Base-by-base conservation (phyloP, 2,329 filamentous ascomycete genomes). In the Xylariales sp. region DNA sequence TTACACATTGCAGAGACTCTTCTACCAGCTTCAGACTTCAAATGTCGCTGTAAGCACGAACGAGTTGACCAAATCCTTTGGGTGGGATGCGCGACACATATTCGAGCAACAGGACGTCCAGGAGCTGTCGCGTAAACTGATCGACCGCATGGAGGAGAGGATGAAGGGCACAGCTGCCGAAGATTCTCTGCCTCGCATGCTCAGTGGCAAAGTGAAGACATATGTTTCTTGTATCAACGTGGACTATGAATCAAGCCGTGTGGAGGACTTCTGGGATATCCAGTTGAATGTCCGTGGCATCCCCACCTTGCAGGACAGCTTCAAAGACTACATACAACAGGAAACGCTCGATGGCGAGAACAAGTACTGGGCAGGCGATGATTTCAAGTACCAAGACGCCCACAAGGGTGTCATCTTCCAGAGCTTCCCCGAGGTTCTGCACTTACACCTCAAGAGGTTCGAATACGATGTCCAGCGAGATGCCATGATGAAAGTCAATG, bases 81-180 rank as follows among this genome's bases (percentile, higher is more conserved):
- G 93, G 17, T 98, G 93, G 93, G 91, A 98, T 54, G 95, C 91
- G 3, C 81, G 89, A 47, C 91, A 98, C 57, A 95, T 97, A 37
- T 98, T 98, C 52, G 91, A 97, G 65, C 93, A 98, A 60, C 93
- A 98, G 62, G 93, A 98, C 63, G 93, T 98, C 7, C 93, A 98
- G 60, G 93, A 98, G 60, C 71, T 98, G 23, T 97, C 90, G 23
- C 80, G 94, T 40, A 95, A 97, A 60, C 73, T 98, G 45, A 98
- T 98, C 86, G 93, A 98, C 63, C 83, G 88, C 42, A 83, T 98
- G 66, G 94, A 98, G 59, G 86, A 93, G 55, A 91, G 87, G 59
- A 98, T 98, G 94, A 98, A 98, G 65, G 91, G 88, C 31, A 97
- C 93, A 2, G 81, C 85, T 35, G 87, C 88, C 11, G 88, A 97